Percentiles rank a stretch among this genome's conserved stretches.
These are phyloP conservation scores for Circinella umbellata DNA, from an alignment of 371 early-diverging fungal genomes.

Conservation along the genomic window DNA sequence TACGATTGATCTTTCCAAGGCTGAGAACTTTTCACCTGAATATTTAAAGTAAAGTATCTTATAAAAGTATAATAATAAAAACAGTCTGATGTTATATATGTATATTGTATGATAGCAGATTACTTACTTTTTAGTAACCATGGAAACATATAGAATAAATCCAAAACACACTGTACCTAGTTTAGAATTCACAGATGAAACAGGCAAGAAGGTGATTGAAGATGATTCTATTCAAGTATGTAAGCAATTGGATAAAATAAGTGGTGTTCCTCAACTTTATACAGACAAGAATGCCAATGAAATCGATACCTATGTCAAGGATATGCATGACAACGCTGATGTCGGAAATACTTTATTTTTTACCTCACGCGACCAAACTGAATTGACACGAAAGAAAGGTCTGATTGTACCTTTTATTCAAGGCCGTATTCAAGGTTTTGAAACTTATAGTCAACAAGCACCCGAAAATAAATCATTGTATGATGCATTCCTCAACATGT, in stretches of 20 bases:
- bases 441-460: constrained; percentile 24
- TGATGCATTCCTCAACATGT: constrained; percentile 21
- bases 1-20: constrained; percentile 39
- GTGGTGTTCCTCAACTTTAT: constrained; percentile 18
- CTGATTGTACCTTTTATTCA: constrained; percentile 31
- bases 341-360: constrained; percentile 43
- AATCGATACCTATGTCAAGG: constrained; percentile 27
- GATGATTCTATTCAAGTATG: constrained; percentile 29
- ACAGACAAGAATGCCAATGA: constrained; percentile 17
- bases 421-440: constrained; percentile 36
- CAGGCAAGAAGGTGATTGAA: constrained; percentile 12
- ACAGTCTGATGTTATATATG: no score
- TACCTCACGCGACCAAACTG: constrained; percentile 29
- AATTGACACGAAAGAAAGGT: constrained; percentile 29
- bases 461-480: constrained; percentile 32
- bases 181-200: constrained; percentile 29
- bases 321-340: constrained; percentile 35
- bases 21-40: constrained; percentile 40
- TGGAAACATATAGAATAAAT: constrained; percentile 19
- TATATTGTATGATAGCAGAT: no score
- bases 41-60: constrained; percentile 26
- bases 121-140: no score
- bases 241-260: constrained; percentile 26
- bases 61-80: background rate
- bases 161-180: constrained; percentile 43